Evolutionary conservation across 306 rosid species (phyloP), one percentile per base, ranked within the genome.

Genomic region (Astragalus glycyphyllos): DNA sequence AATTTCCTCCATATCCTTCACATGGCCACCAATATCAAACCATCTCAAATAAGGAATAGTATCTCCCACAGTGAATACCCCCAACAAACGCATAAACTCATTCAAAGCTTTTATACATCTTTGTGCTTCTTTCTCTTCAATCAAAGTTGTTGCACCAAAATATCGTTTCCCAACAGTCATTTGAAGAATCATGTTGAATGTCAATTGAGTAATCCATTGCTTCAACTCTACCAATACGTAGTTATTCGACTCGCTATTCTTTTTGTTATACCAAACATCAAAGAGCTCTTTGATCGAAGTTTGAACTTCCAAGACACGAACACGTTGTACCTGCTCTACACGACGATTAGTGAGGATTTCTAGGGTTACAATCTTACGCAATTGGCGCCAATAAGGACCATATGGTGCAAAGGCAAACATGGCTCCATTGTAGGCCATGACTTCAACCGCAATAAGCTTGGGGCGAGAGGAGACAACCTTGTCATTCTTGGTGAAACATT

Each of bases 1-100:
- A 5, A 40, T 69, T 57, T 41, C 4, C 1, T 69, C 74, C 80
- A 80, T 80, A 4, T 72, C 80, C 62, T 68, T 80, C 49, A 17
- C 77, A 68, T 79, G 40, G 1, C 73, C 73, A 6, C 72, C 68
- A 1, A 74, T 35, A 74, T 80, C 80, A 17, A 74, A 12, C 69
- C 76, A 74, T 34, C 67, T 49, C 37, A 77, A 15, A 9, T 0
- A 51, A 29, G 81, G 76, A 60, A 76, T 1, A 15, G 57, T 71
- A 77, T 77, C 81, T 59, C 34, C 76, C 31, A 77, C 65, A 0
- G 58, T 32, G 2, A 59, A 40, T 0, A 51, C 31, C 12, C 65
- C 81, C 6, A 69, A 7, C 20, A 60, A 6, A 60, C 12, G 58
- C 58, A 59, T 15, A 5, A 68, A 29, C 0, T 76, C 34, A 4